Base-by-base conservation (phyloP, 257 asterid species). In the Verbena officinalis region DNA sequence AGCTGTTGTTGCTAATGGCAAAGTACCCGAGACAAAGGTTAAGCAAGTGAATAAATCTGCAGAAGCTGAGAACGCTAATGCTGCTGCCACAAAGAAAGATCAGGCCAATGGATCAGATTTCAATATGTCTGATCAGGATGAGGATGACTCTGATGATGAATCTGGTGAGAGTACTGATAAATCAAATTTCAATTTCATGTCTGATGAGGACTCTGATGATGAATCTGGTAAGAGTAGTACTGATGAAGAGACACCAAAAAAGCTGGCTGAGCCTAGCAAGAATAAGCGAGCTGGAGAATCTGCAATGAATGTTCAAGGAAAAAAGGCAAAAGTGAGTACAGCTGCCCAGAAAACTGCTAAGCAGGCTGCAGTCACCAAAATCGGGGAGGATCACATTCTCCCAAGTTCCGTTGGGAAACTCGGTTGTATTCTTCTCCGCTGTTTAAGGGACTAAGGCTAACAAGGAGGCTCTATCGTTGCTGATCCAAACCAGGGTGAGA, bases 321-420 rank as follows among this genome's bases (percentile, higher is more conserved):
- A 93, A 52, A 93, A 84, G 80, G 95, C 91, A 1, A 93, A 93
- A 78, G 77, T 72, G 11, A 87, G n/a, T n/a, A n/a, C n/a, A n/a
- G n/a, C 99, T 33, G 96, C 99, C 0, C 92, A 87, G 71, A 90
- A 78, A 75, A 83, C 90, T 72, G 99, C n/a, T n/a, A n/a, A n/a
- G n/a, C n/a, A n/a, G n/a, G n/a, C n/a, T n/a, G n/a, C n/a, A n/a
- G n/a, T n/a, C n/a, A n/a, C n/a, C n/a, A n/a, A n/a, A n/a, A n/a
- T n/a, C n/a, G n/a, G n/a, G n/a, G n/a, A n/a, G n/a, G n/a, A n/a
- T n/a, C n/a, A n/a, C n/a, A n/a, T n/a, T n/a, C n/a, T n/a, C n/a
- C n/a, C n/a, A n/a, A n/a, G n/a, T n/a, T n/a, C n/a, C n/a, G n/a
- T n/a, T n/a, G n/a, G n/a, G n/a, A n/a, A n/a, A n/a, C n/a, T n/a